Evolutionary conservation across 768 basidiomycete genomes (phyloP).

Genomic region (Glaciozyma antarctica): DNA sequence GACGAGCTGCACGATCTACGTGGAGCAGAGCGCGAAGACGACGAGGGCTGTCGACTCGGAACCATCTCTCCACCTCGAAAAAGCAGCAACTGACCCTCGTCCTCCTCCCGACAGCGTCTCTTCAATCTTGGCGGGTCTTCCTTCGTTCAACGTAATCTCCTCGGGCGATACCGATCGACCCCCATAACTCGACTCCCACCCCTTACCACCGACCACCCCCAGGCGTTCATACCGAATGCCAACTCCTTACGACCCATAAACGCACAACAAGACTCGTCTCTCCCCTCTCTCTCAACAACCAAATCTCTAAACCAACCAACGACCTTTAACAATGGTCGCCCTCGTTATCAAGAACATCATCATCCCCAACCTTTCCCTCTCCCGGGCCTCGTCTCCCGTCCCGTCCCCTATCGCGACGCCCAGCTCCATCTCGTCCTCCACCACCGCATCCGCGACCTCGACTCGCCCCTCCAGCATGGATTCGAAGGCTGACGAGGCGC

Average conservation of each 20-base stretch:
- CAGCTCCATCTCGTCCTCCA: slow-evolving; percentile 14
- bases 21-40: too few species aligned
- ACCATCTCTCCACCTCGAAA: too few species aligned
- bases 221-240: neutral
- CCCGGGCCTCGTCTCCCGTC: slow-evolving; percentile 8
- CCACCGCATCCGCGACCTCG: slow-evolving; percentile 9
- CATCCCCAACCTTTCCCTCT: slow-evolving; percentile 20
- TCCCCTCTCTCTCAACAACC: neutral
- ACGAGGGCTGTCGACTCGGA: too few species aligned
- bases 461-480: neutral
- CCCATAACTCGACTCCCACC: slow-evolving; percentile 6
- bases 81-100: too few species aligned
- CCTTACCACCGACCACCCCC: neutral
- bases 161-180: slow-evolving; percentile 7
- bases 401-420: neutral
- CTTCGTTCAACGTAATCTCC: neutral
- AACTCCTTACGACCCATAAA: slow-evolving; percentile 1
- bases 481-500: neutral
- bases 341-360: slow-evolving; percentile 5
- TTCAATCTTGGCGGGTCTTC: neutral
- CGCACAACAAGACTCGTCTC: neutral
- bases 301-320: neutral
- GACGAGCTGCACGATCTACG: too few species aligned
- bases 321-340: neutral
- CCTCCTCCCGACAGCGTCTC: too few species aligned